Percentiles rank a stretch among this genome's conserved stretches.
These are phyloP conservation scores for Podochytrium sp. DNA, from an alignment of 192 early-diverging fungal species.

Conservation along the genomic window DNA sequence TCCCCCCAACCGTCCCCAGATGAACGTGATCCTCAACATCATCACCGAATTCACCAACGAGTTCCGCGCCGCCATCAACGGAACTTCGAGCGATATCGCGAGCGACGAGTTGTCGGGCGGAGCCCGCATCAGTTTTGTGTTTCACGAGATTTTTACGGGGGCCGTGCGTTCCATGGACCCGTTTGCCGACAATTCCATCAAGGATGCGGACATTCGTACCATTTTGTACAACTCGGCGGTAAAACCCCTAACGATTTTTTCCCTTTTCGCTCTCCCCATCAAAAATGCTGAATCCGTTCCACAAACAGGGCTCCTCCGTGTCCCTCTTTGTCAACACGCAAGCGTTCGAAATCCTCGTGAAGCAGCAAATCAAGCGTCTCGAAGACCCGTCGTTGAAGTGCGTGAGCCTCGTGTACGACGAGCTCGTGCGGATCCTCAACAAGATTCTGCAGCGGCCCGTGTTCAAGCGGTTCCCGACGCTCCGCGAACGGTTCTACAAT, in stretches of 20 bases:
- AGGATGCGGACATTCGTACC: slow-evolving; percentile 97
- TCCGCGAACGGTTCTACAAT: slow-evolving; percentile 90
- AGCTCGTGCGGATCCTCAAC: slow-evolving; percentile 93
- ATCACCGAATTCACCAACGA: slow-evolving; percentile 99
- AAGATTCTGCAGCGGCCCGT: slow-evolving; percentile 89
- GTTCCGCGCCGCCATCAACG: slow-evolving; percentile 94
- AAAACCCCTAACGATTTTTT: slow-evolving; percentile 13
- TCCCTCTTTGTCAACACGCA: slow-evolving; percentile 97
- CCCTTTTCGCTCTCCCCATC: not conserved
- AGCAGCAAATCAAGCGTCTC: slow-evolving; percentile 98
- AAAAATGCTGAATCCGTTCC: not conserved
- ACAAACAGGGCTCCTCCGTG: slow-evolving; percentile 89
- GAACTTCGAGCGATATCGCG: slow-evolving; percentile 93
- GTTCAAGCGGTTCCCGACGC: slow-evolving; percentile 95
- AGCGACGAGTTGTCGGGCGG: slow-evolving; percentile 96
- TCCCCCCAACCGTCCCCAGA: too few species aligned
- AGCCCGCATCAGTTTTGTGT: slow-evolving; percentile 98
- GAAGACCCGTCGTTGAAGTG: slow-evolving; percentile 98
- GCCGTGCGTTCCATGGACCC: slow-evolving; percentile 95
- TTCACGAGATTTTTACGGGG: slow-evolving; percentile 94
- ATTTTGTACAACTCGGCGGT: slow-evolving; percentile 97
- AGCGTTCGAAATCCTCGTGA: slow-evolving; percentile 96
- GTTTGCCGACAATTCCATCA: slow-evolving; percentile 97
- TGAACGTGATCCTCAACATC: slow-evolving; percentile 92
- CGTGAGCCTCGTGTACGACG: slow-evolving; percentile 96